Evolutionary conservation across 345 rosid species (phyloP), one percentile per base, ranked within the genome.

Genomic region (Eucalyptus sp.): DNA sequence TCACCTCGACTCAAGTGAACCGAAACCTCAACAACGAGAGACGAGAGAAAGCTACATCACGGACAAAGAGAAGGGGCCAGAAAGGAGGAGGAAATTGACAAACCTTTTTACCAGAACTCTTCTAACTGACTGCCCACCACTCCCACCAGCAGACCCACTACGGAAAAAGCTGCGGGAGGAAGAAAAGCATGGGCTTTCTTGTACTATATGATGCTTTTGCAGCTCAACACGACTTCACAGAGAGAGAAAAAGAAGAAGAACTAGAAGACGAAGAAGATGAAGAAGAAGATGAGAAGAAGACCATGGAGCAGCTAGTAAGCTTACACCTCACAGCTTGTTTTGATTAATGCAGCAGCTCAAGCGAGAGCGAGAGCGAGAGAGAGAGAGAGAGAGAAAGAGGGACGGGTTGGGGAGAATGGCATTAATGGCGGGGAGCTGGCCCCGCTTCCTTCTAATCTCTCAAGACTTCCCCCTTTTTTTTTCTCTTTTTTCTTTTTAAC

Each of bases 391-490:
- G 24, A 31, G 17, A 16, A 41, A n/a, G 20, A 37, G 4, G 56
- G 50, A 49, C 14, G n/a, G 86, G 89, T 43, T 58, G 44, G 66
- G 85, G 85, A n/a, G 86, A 56, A 84, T 13, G 41, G 56, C 89
- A 88, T 88, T 88, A 43, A 88, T 88, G 87, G 89, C 89, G 89
- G 86, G 58, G 58, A 52, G 89, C 24, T 83, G 86, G 87, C 62
- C 88, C 87, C 46, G 52, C 51, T 50, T 51, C 66, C 68, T 86
- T 37, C 87, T 76, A 37, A 37, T 76, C 48, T 76, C 5, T 37
- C 48, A 5, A 76, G 24, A 20, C 13, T 37, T 10, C 7, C 13
- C 27, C 13, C 8, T 2, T 16, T 16, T 3, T 13, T n/a, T 15
- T 15, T 8, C 3, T 2, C 5, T 7, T 11, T 41, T 41, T 10